Base-by-base conservation (phyloP, 2,329 filamentous ascomycete genomes). In the Trichoderma atrobrunneum region DNA sequence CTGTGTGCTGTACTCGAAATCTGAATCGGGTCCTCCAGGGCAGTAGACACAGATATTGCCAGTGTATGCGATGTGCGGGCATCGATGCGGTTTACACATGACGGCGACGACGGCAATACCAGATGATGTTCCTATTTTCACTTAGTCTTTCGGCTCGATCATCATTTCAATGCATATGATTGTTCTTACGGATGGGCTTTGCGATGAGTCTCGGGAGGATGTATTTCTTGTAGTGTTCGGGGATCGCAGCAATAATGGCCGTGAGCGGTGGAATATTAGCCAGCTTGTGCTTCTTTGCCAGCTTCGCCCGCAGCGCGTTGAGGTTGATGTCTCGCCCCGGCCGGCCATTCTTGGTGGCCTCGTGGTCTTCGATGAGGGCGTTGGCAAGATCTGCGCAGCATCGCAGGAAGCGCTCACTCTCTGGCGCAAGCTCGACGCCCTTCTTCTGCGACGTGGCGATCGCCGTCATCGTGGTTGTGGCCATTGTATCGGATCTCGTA, bases 171-270 rank as follows among this genome's bases (percentile, higher is more conserved):
- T n/a, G 14, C 60, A 30, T 3, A 3, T 14, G 1, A 1, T 0
- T 1, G 12, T 6, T 70, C 76, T 62, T 87, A 92, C 93, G 88
- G 73, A 99, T 98, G 2, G 96, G 96, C 83, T 99, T 99, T 30
- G 97, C 96, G 77, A 99, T 94, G 74, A 99, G 86, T 83, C 97
- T 97, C 24, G 95, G 96, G 74, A 98, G 84, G 74, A 99, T 98
- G 79, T 98, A 98, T 85, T 98, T 99, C 86, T 98, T 99, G 85
- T 98, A 98, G 81, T 98, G 95, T 81, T 99, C 96, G n/a, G 97
- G 97, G 43, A 99, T 95, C 11, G 96, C 96, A 70, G 96, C 94
- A 79, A 99, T 98, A 79, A 99, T 99, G 73, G 96, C 95, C 10
- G 95, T 98, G 75, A 99, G 85, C 30, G 97, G 94, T 36, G 96